Evolutionary conservation across 257 asterid species (phyloP).

Genomic region (Solanum stenotomum): DNA sequence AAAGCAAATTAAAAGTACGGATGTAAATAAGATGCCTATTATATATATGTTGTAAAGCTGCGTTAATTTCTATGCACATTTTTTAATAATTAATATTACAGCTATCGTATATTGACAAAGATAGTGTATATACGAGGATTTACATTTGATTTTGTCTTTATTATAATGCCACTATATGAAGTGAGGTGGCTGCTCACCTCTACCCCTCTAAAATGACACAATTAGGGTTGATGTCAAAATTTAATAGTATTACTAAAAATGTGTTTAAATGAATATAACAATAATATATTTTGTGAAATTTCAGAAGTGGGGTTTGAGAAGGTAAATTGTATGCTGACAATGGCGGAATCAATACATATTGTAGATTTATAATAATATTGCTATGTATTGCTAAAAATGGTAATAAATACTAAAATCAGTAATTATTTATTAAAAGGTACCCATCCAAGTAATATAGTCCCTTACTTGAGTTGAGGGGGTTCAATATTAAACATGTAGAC

Average conservation of each 20-base stretch:
- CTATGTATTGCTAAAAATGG: no score
- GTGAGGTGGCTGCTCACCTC: background rate
- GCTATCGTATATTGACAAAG: slow-evolving; percentile 61
- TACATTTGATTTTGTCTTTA: background rate
- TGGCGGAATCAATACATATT: no score
- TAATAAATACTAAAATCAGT: no score
- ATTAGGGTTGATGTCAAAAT: background rate
- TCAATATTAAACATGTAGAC: no score
- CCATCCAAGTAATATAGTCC: no score
- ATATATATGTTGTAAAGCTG: background rate
- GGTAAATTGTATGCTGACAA: background rate
- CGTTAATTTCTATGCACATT: background rate
- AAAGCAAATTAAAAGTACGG: background rate
- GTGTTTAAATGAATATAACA: background rate
- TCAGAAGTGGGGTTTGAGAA: background rate
- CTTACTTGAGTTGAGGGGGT: no score
- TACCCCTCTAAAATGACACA: background rate
- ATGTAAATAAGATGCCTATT: background rate
- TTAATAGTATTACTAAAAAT: background rate
- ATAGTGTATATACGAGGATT: slow-evolving; percentile 11
- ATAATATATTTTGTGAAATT: background rate
- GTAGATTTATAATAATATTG: no score
- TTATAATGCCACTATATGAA: background rate
- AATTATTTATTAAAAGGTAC: no score
- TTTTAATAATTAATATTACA: slow-evolving; percentile 7